Base-by-base conservation (phyloP, 1,284 basidiomycete genomes). In the Rhizopogon parksii region DNA sequence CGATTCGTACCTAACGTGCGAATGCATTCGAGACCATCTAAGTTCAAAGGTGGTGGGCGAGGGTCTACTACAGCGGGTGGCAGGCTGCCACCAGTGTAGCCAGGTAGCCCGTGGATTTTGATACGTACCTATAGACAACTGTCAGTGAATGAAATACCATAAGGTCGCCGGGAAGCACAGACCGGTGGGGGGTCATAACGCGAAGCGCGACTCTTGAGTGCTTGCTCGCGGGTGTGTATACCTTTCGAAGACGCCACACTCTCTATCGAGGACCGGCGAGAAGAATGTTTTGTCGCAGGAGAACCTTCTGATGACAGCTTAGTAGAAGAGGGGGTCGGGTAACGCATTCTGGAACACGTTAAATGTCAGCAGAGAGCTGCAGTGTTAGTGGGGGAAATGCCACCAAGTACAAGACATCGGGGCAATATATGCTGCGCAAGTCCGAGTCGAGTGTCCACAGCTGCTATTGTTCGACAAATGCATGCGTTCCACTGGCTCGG, bases 1-100 rank as follows among this genome's bases (percentile, higher is more conserved):
- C 15, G n/a, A 15, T 1, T 17, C 59, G 27, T 60, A 68, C 75
- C 76, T 58, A 78, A 59, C 24, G 63, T 64, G 39, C 63, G 69
- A 30, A 70, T 47, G 37, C 70, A 74, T 55, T 75, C 71, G 17
- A 78, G 56, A 46, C 76, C 70, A 9, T 55, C 54, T 9, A 76
- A 52, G 9, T 48, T 53, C 9, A 75, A 59, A 0, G 65, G 56
- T 2, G 65, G 65, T 11, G 71, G 68, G 4, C 74, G 70, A 36
- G 52, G 53, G 47, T 51, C 36, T 15, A 15, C 24, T 8, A 60
- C 57, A 36, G 55, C 27, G 11, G 40, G 50, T 12, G 57, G 54
- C 36, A 12, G 37, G 17, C 49, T 27, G 1, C 53, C 56, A 14
- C 50, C 36, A 52, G 45, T 40, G 30, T 43, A 19, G 19, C 40